Percentiles rank a stretch among this genome's conserved stretches.
Evolutionary conservation across 129 eudicot genomes (phyloP).

Genomic region (Gnaphalium uliginosum): DNA sequence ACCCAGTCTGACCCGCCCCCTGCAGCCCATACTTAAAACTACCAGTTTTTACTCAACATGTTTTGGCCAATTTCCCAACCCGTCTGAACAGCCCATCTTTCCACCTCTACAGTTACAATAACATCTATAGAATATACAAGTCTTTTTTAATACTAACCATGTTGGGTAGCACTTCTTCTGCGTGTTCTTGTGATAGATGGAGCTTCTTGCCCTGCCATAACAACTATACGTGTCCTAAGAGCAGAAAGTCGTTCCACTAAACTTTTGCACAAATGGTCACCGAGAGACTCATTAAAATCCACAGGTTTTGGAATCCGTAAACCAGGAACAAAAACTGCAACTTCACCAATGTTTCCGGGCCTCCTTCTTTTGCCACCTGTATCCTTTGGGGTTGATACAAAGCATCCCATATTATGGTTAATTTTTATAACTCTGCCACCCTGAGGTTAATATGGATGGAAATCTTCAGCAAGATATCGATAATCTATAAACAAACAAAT

Average conservation of each 20-base stretch:
- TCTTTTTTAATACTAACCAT: conserved; percentile 50
- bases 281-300: conserved; percentile 71
- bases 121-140: not conserved
- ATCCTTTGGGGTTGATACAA: conserved; percentile 72
- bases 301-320: conserved; percentile 85
- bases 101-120: not conserved
- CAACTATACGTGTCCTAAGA: conserved; percentile 89
- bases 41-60: not conserved
- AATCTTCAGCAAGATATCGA: conserved; percentile 30
- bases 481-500: conserved; percentile 25
- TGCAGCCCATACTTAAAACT: not conserved
- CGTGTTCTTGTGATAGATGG: conserved; percentile 86
- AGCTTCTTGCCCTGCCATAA: conserved; percentile 96
- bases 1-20: not conserved
- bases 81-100: not conserved
- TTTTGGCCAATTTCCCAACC: not conserved
- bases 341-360: conserved; percentile 89
- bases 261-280: conserved; percentile 60
- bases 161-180: conserved; percentile 80
- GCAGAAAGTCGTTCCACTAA: conserved; percentile 80
- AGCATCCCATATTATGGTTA: conserved; percentile 75
- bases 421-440: conserved; percentile 40
- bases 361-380: conserved; percentile 74
- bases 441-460: conserved; percentile 17
- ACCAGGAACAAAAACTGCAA: conserved; percentile 88